A percentile compares a stretch with the other conserved stretches of the same genome.
phyloP scores from a whole-genome alignment of 495 filamentous ascomycete genomes.

The Lasiosphaeria hispida region DNA sequence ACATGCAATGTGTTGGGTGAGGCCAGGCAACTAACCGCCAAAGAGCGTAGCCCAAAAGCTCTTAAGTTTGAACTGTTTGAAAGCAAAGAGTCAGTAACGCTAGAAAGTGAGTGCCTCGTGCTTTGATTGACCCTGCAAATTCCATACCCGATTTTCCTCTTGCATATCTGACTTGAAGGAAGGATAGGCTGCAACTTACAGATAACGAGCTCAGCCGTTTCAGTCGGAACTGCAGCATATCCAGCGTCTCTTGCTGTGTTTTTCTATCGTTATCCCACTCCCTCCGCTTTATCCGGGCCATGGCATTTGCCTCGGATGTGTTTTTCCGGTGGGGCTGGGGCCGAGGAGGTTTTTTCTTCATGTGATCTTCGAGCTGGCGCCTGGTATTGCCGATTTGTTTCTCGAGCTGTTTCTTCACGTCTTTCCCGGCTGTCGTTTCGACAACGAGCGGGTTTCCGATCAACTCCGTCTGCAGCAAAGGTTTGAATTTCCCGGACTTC shows the following conservation, averaged over 20 bases:
- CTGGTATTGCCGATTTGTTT: not conserved
- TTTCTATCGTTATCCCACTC: not conserved
- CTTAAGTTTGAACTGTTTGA: too few relatives aligned
- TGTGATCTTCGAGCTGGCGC: not conserved
- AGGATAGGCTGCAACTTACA: too few relatives aligned
- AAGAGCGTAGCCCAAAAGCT: too few relatives aligned
- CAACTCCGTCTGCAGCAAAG: not conserved
- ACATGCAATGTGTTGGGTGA: too few relatives aligned
- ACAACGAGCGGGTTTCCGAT: not conserved
- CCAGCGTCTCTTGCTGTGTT: not conserved
- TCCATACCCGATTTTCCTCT: too few relatives aligned
- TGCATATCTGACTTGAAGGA: too few relatives aligned
- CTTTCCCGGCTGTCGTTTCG: not conserved
- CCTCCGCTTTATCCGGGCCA: not conserved
- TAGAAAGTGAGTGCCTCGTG: too few relatives aligned
- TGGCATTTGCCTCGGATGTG: too few relatives aligned
- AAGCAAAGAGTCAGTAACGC: too few relatives aligned
- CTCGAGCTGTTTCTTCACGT: not conserved
- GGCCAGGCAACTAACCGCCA: too few relatives aligned
- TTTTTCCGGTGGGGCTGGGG: not conserved
- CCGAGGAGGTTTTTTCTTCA: not conserved
- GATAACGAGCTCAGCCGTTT: constrained; percentile 2
- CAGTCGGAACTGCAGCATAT: not conserved
- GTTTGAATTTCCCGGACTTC: not conserved
- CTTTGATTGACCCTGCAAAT: too few relatives aligned